Conservation (phyloP, 352 stramenopile genomes). For the Phytophthora fragariaefolia region DNA sequence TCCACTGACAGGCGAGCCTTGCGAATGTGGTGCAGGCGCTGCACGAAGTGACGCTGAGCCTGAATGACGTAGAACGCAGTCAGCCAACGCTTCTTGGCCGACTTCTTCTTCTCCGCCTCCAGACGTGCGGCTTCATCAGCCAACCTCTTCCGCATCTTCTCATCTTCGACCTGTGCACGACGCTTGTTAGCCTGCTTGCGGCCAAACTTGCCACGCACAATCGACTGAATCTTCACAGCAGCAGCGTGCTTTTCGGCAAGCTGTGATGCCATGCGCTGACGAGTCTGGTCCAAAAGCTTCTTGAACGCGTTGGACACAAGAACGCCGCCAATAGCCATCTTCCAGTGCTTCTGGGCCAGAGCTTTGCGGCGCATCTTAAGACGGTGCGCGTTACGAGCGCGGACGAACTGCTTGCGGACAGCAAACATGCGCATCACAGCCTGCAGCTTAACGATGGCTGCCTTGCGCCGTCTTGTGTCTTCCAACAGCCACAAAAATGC, state of each 20-base stretch:
- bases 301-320: slow-evolving; percentile 77
- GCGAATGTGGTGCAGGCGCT: slow-evolving; percentile 83
- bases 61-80: slow-evolving; percentile 68
- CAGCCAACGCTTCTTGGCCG: slow-evolving; percentile 82
- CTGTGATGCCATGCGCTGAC: slow-evolving; percentile 52
- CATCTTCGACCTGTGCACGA: slow-evolving; percentile 71
- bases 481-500: slow-evolving; percentile 85
- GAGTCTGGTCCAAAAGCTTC: slow-evolving; percentile 57
- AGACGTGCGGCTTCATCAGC: slow-evolving; percentile 72
- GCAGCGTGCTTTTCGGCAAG: slow-evolving; percentile 56
- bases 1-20: slow-evolving; percentile 82
- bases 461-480: slow-evolving; percentile 75
- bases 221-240: slow-evolving; percentile 78
- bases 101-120: slow-evolving; percentile 73
- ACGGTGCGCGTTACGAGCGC: slow-evolving; percentile 68
- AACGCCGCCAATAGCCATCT: slow-evolving; percentile 67
- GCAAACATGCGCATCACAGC: slow-evolving; percentile 87
- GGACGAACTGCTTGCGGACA: slow-evolving; percentile 86
- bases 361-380: slow-evolving; percentile 70
- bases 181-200: slow-evolving; percentile 76
- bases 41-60: slow-evolving; percentile 83
- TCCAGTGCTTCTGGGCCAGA: slow-evolving; percentile 74
- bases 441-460: slow-evolving; percentile 84
- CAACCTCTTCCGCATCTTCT: slow-evolving; percentile 82
- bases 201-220: slow-evolving; percentile 84